Evolutionary conservation across 768 basidiomycete species (phyloP), one percentile per base, ranked within the genome.

Genomic region (Scleroderma citrinum): DNA sequence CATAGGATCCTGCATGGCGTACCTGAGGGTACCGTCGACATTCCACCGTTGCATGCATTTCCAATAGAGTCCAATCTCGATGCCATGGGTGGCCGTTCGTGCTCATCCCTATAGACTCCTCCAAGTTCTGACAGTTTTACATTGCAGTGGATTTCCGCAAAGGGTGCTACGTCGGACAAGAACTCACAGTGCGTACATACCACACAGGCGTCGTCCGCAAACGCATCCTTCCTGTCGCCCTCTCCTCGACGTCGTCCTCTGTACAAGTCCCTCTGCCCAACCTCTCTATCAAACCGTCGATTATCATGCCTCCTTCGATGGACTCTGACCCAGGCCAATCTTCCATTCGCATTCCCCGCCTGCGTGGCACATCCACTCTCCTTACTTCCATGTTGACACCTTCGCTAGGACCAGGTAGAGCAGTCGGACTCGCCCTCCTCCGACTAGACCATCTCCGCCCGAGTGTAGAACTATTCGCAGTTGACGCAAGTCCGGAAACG

Each of bases 151-250:
- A 97, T 68, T 97, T 96, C 66, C 75, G 90, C 49, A 99, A 99
- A 70, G 96, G 96, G 3, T 99, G 96, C 63, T 98, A 97, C 61
- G 85, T 98, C 5, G 96, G 96, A 8, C 96, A 99, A 73, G 96
- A 98, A 60, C 74, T 98, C 35, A 97, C 94, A 0, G 94, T 96
- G 6, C 81, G 96, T 45, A 97, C 95, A 32, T 95, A 95, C 66
- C 92, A 97, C 64, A 97, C 87, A 6, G 96, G 96, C 11, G 76
- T 86, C 23, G 72, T 96, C 37, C 77, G 96, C 53, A 98, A 97
- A 66, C 82, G 96, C 12, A 87, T 94, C 29, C n/a, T n/a, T n/a
- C n/a, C n/a, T n/a, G n/a, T n/a, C n/a, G n/a, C n/a, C n/a, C n/a
- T n/a, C n/a, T n/a, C 29, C 73, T 78, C 52, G 54, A 71, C 40